A percentile compares a stretch with the other conserved stretches of the same genome.
phyloP scores from a whole-genome alignment of 164 flowering plant species.

The Magnolia changhungtana region DNA sequence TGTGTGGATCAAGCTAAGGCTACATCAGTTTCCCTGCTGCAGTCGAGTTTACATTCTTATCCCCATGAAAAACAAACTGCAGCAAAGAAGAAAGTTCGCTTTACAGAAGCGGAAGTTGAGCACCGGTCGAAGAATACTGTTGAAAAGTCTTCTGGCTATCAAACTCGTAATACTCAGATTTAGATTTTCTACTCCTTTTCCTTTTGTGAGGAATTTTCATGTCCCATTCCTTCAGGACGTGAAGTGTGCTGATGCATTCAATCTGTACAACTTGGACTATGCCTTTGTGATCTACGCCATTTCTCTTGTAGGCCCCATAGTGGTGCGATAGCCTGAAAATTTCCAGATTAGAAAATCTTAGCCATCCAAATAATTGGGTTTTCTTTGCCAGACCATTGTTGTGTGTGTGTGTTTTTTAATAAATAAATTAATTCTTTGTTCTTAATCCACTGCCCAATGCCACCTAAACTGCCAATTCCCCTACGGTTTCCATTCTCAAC shows the following conservation, averaged over 20 bases:
- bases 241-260: neutral
- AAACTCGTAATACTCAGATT: slow-evolving; percentile 28
- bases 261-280: neutral
- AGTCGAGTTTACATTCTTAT: slow-evolving; percentile 13
- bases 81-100: slow-evolving; percentile 55
- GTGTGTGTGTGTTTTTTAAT: neutral
- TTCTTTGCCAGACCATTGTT: neutral
- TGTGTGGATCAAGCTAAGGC: slow-evolving; percentile 8
- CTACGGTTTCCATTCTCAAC: too few relatives aligned
- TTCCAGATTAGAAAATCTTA: neutral
- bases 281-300: neutral
- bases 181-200: neutral
- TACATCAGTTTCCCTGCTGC: slow-evolving; percentile 2
- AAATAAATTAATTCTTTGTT: too few relatives aligned
- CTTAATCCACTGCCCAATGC: too few relatives aligned
- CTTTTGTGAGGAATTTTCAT: neutral
- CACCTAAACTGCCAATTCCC: too few relatives aligned
- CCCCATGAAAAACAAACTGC: slow-evolving; percentile 19
- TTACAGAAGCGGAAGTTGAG: slow-evolving; percentile 37
- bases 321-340: too few relatives aligned
- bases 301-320: neutral
- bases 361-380: neutral
- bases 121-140: slow-evolving; percentile 20
- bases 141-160: slow-evolving; percentile 21
- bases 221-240: neutral